phyloP scores from a whole-genome alignment of 192 early-diverging fungal genomes.

The Gaertneriomyces semiglobifer region DNA sequence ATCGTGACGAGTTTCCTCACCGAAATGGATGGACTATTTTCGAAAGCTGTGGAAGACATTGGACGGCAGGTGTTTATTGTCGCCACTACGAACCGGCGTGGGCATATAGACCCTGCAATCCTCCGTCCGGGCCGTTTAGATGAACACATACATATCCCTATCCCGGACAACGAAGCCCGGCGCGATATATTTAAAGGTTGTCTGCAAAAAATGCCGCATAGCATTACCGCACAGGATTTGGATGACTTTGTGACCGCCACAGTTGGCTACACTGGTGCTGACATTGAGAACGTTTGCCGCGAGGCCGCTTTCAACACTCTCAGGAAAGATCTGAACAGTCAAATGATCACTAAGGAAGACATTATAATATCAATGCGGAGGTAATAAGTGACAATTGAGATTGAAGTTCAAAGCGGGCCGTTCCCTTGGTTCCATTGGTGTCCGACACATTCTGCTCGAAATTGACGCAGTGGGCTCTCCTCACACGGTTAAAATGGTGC shows the following conservation, averaged over 20 bases:
- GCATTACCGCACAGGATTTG: constrained; percentile 45
- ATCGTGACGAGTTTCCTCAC: constrained; percentile 81
- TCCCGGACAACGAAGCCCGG: constrained; percentile 52
- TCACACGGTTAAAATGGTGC: neutral
- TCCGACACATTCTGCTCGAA: neutral
- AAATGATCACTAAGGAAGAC: neutral
- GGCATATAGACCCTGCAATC: constrained; percentile 75
- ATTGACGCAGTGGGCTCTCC: neutral
- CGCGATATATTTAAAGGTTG: constrained; percentile 30
- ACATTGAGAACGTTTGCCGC: constrained; percentile 77
- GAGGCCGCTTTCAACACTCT: constrained; percentile 60
- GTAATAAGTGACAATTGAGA: too few species aligned
- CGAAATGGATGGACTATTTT: constrained; percentile 72
- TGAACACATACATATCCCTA: constrained; percentile 63
- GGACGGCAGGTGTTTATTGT: constrained; percentile 45
- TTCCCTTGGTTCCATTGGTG: too few species aligned
- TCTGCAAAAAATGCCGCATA: constrained; percentile 33
- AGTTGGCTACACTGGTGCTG: constrained; percentile 69
- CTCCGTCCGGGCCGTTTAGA: constrained; percentile 83
- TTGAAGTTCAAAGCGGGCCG: too few species aligned
- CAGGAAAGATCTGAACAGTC: constrained; percentile 14
- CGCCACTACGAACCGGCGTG: constrained; percentile 61
- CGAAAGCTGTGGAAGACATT: constrained; percentile 25
- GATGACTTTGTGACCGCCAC: constrained; percentile 46
- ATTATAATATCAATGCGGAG: neutral